Evolutionary conservation across 2,329 filamentous ascomycete species (phyloP).

Genomic region (Penicillium thymicola): DNA sequence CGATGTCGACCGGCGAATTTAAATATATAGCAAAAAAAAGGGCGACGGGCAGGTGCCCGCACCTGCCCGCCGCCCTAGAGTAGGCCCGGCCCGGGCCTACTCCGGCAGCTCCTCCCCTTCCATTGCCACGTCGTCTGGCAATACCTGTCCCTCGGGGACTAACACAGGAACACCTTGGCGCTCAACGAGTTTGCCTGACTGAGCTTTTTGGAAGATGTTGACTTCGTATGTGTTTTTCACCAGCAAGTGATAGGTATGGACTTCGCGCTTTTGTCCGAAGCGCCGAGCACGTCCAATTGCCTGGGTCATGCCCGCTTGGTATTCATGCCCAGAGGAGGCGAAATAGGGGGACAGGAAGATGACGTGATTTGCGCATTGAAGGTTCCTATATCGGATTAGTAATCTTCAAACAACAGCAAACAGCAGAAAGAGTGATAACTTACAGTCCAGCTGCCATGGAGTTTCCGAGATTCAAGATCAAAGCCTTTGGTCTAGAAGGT

Average conservation of each 20-base stretch:
- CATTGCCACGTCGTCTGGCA: not conserved
- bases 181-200: conserved; percentile 29
- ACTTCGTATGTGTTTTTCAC: conserved; percentile 46
- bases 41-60: too few species aligned
- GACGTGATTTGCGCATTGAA: conserved; percentile 62
- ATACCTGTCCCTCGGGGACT: not conserved
- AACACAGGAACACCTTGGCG: conserved; percentile 21
- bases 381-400: conserved; percentile 48
- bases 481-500: conserved; percentile 39
- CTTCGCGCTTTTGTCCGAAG: conserved; percentile 55
- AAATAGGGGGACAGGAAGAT: conserved; percentile 60
- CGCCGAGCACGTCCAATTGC: conserved; percentile 60
- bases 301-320: conserved; percentile 59
- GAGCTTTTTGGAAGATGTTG: conserved; percentile 41
- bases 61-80: not conserved
- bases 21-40: too few species aligned
- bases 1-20: not conserved
- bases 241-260: conserved; percentile 56
- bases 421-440: conserved; percentile 28
- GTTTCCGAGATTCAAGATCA: conserved; percentile 57
- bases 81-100: not conserved
- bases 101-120: not conserved
- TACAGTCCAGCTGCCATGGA: conserved; percentile 60
- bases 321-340: conserved; percentile 50
- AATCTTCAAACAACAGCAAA: not conserved